These are phyloP conservation scores for Ogataea allantospora DNA, from an alignment of 805 yeast species.

Conservation along the genomic window DNA sequence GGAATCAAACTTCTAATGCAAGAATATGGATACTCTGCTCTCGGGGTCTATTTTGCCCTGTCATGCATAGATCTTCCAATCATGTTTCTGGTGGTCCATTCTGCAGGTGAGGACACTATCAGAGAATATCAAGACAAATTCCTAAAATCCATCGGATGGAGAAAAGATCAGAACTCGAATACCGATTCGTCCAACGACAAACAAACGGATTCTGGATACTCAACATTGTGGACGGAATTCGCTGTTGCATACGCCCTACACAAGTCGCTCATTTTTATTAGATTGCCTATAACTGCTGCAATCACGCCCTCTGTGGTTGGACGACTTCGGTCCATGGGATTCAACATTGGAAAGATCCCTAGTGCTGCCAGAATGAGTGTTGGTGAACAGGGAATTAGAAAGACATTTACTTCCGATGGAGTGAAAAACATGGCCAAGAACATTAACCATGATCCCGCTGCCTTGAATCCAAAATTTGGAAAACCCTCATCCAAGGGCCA, in stretches of 20 bases:
- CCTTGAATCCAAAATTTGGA: slow-evolving; percentile 49
- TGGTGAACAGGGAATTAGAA: slow-evolving; percentile 27
- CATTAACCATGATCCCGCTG: slow-evolving; percentile 36
- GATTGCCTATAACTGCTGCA: slow-evolving; percentile 90
- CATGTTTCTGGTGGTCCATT: slow-evolving; percentile 79
- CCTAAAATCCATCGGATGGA: slow-evolving; percentile 60
- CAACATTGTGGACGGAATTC: slow-evolving; percentile 73
- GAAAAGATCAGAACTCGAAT: slow-evolving; percentile 18
- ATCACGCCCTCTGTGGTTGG: slow-evolving; percentile 79
- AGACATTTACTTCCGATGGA: slow-evolving; percentile 26
- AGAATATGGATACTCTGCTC: slow-evolving; percentile 88
- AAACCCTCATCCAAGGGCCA: slow-evolving; percentile 48
- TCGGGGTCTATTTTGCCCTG: slow-evolving; percentile 79
- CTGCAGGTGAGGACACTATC: slow-evolving; percentile 81
- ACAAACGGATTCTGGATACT: slow-evolving; percentile 19
- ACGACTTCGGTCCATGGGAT: slow-evolving; percentile 71
- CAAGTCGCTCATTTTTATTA: slow-evolving; percentile 76
- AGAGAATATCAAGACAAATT: slow-evolving; percentile 60
- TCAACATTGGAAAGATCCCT: slow-evolving; percentile 60
- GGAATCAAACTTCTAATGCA: slow-evolving; percentile 67
- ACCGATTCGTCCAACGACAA: slow-evolving; percentile 21
- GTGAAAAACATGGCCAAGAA: slow-evolving; percentile 24
- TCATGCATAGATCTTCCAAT: slow-evolving; percentile 77
- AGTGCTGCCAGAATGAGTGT: slow-evolving; percentile 33
- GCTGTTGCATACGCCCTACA: slow-evolving; percentile 91